Evolutionary conservation across 2,329 filamentous ascomycete species (phyloP), one percentile per base, ranked within the genome.

Genomic region (Neofusicoccum ribis): DNA sequence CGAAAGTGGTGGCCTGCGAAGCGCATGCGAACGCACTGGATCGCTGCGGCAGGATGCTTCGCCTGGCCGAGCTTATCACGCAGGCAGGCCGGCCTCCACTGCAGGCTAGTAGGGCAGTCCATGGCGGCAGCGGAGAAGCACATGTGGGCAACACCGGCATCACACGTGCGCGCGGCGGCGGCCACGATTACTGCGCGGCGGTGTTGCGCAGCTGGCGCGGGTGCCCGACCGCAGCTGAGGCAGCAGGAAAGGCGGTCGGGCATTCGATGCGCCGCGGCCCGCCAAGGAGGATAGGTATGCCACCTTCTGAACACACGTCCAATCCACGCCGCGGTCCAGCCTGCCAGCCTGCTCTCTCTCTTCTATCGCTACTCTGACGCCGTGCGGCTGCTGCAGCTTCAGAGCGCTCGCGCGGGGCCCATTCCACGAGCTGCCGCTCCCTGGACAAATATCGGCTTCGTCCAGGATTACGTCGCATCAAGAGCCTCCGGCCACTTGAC

Each of bases 391-490:
- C 41, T 44, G 39, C 23, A 46, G 56, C 41, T 47, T 36, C 11
- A 9, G n/a, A 36, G 7, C 56, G n/a, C n/a, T 15, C 11, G 31
- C 56, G 56, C 41, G 56, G 56, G 15, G 27, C 43, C 23, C 56
- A 60, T 60, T 60, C 56, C 41, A 60, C 27, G 41, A 60, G 43
- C 41, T 17, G 43, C 31, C 27, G 9, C 41, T 60, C 39, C 54
- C 56, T 60, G 56, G 43, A 17, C 56, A 60, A 60, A 47, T 60
- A 47, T 46, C 50, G 49, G 49, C 39, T 23, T 41, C 41, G 23
- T 54, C 61, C 61, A 64, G 61, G 49, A 64, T 64, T 56, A 64
- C 61, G 61, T 65, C 61, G 51, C 65, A 66, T 65, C 46, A 60
- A 60, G 43, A 52, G 39, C 64, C 64, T 67, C 50, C 60, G 51